Evolutionary conservation across 352 stramenopile genomes (phyloP).

Genomic region (Phytophthora palmivora): DNA sequence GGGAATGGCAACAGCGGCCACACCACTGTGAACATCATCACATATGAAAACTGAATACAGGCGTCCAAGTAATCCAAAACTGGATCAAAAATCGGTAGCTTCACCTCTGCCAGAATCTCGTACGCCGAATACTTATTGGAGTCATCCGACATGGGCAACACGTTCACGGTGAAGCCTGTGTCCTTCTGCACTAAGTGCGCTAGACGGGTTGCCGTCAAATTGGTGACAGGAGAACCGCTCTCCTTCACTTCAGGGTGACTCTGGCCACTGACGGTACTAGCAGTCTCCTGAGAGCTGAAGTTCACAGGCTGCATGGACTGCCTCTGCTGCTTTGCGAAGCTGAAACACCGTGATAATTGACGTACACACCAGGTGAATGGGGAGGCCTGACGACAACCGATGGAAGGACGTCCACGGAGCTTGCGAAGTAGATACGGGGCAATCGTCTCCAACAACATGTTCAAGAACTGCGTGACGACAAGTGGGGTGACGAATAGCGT

Average conservation of each 20-base stretch:
- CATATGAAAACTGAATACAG: conserved; percentile 91
- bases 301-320: conserved; percentile 23
- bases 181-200: conserved; percentile 71
- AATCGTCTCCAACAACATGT: conserved; percentile 89
- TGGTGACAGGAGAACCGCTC: conserved; percentile 22
- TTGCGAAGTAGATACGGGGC: conserved; percentile 87
- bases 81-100: conserved; percentile 84
- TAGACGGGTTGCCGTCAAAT: conserved; percentile 73
- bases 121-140: conserved; percentile 89
- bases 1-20: conserved; percentile 89
- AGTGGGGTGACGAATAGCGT: conserved; percentile 90
- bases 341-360: conserved; percentile 51
- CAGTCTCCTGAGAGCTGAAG: conserved; percentile 21
- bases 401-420: conserved; percentile 67
- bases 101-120: conserved; percentile 85
- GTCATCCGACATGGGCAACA: conserved; percentile 80
- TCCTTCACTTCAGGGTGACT: conserved; percentile 28
- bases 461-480: conserved; percentile 89
- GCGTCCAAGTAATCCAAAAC: conserved; percentile 90
- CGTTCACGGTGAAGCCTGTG: conserved; percentile 71
- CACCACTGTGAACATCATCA: conserved; percentile 92
- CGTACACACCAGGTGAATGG: conserved; percentile 63
- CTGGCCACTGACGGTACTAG: conserved; percentile 8
- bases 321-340: conserved; percentile 31
- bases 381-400: conserved; percentile 67